These are phyloP conservation scores for Pseudotsuga menziesii DNA, from an alignment of 75 land plant species.

Conservation along the genomic window DNA sequence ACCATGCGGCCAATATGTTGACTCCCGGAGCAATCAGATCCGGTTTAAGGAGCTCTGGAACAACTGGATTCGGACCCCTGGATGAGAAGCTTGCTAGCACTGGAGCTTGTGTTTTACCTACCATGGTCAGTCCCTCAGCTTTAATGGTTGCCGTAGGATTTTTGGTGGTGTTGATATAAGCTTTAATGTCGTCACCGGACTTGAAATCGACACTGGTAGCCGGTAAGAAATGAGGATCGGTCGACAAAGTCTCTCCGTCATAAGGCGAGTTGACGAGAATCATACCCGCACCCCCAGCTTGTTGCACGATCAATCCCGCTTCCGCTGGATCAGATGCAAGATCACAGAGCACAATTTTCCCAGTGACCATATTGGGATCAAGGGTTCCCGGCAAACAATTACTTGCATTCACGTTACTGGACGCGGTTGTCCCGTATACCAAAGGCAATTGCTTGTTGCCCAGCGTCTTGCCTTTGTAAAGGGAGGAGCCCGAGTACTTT, in stretches of 20 bases:
- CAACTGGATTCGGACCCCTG: slow-evolving; percentile 49
- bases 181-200: slow-evolving; percentile 20
- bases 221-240: neutral
- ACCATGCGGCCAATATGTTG: slow-evolving; percentile 77
- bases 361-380: slow-evolving; percentile 36
- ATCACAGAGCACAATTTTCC: slow-evolving; percentile 78
- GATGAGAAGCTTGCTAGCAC: slow-evolving; percentile 77
- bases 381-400: slow-evolving; percentile 58
- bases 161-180: slow-evolving; percentile 19
- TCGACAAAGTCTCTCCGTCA: too few species aligned
- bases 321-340: slow-evolving; percentile 52
- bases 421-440: slow-evolving; percentile 23
- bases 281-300: too few species aligned
- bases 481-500: too few species aligned
- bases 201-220: slow-evolving; percentile 45
- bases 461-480: neutral
- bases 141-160: slow-evolving; percentile 43
- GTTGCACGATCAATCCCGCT: slow-evolving; percentile 6
- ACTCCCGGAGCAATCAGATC: slow-evolving; percentile 72
- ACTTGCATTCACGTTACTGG: slow-evolving; percentile 38
- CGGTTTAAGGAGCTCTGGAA: slow-evolving; percentile 63
- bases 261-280: too few species aligned
- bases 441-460: too few species aligned
- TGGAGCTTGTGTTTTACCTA: slow-evolving; percentile 51
- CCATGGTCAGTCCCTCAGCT: slow-evolving; percentile 42